phyloP scores from a whole-genome alignment of 2,329 filamentous ascomycete genomes.

The Alternaria tenuissima region DNA sequence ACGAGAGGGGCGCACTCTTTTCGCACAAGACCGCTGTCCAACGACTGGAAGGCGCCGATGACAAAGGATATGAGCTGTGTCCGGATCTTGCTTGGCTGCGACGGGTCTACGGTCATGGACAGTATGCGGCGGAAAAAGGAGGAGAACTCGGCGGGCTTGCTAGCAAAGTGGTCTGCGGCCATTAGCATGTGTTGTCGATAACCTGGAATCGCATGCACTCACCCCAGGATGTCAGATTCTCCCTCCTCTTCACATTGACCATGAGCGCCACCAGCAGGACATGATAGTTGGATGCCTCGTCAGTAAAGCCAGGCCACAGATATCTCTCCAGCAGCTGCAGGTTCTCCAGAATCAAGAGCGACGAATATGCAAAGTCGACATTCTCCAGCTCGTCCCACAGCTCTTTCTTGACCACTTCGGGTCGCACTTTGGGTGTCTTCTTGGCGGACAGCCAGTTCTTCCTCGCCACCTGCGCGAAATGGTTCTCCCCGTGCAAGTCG shows the following conservation, averaged over 20 bases:
- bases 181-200: constrained; percentile 43
- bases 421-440: constrained; percentile 73
- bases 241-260: constrained; percentile 85
- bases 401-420: constrained; percentile 81
- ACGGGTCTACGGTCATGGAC: constrained; percentile 74
- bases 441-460: constrained; percentile 81
- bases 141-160: constrained; percentile 83
- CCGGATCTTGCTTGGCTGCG: constrained; percentile 60
- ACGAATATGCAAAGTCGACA: constrained; percentile 78
- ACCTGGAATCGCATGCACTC: constrained; percentile 42
- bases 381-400: constrained; percentile 90
- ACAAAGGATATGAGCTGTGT: constrained; percentile 89
- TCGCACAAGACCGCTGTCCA: constrained; percentile 86
- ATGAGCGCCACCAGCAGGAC: constrained; percentile 86
- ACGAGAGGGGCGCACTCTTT: constrained; percentile 97
- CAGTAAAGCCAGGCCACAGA: constrained; percentile 91
- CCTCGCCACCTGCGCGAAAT: constrained; percentile 75
- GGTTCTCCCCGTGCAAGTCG: constrained; percentile 73
- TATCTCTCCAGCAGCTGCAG: constrained; percentile 91
- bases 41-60: constrained; percentile 89
- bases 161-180: constrained; percentile 73
- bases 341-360: constrained; percentile 84
- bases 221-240: constrained; percentile 89
- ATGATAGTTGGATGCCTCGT: constrained; percentile 90
- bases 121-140: constrained; percentile 87